Conservation (phyloP, 371 early-diverging fungal species). For the Rhizopus delemar region DNA sequence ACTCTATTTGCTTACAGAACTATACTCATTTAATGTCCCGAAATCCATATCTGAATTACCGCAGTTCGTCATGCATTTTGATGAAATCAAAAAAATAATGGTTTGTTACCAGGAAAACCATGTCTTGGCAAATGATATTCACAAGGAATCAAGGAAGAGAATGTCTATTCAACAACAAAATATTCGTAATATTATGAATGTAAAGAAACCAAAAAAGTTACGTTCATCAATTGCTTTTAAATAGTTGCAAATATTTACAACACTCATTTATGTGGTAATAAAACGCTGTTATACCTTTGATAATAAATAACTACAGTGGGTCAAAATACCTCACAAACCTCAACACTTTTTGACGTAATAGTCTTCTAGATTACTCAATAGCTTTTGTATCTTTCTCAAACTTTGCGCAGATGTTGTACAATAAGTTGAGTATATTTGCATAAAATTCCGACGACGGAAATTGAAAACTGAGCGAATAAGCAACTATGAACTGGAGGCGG, state of each 20-base stretch:
- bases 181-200: constrained; percentile 26
- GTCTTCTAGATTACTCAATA: too few species aligned
- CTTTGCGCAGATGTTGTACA: too few species aligned
- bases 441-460: too few species aligned
- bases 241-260: constrained; percentile 24
- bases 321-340: too few species aligned
- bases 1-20: constrained; percentile 14
- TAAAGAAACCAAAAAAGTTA: constrained; percentile 29
- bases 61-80: constrained; percentile 22
- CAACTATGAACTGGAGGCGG: too few species aligned
- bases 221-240: constrained; percentile 28
- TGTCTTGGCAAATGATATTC: constrained; percentile 14
- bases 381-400: too few species aligned
- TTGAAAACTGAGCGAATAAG: too few species aligned
- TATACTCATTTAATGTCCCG: constrained; percentile 20
- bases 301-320: constrained; percentile 24
- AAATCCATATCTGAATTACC: constrained; percentile 20
- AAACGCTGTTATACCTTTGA: constrained; percentile 24
- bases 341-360: too few species aligned
- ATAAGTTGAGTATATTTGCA: too few species aligned
- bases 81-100: constrained; percentile 27
- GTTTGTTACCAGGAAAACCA: constrained; percentile 22
- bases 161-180: constrained; percentile 26
- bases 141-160: constrained; percentile 30
- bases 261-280: constrained; percentile 22